Conservation (phyloP, 106 monocot species). For the Vanilla planifolia region DNA sequence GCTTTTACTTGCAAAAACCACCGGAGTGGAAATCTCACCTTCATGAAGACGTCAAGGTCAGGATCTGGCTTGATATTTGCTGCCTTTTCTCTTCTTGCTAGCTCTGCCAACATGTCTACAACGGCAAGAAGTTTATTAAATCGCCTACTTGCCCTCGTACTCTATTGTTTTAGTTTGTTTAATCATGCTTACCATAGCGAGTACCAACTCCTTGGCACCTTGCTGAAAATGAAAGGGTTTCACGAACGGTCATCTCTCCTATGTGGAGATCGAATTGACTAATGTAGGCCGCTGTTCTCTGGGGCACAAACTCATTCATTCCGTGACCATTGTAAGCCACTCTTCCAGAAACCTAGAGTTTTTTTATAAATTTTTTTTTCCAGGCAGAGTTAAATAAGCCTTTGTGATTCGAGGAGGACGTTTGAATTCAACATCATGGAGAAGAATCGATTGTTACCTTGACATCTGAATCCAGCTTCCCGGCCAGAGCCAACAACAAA, state of each 20-base stretch:
- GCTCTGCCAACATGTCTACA: slow-evolving; percentile 46
- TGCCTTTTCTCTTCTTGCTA: slow-evolving; percentile 46
- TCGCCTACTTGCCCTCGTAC: neutral
- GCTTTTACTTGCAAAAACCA: neutral
- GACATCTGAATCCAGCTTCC: slow-evolving; percentile 36
- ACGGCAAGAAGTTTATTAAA: neutral
- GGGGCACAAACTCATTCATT: slow-evolving; percentile 49
- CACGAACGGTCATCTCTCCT: slow-evolving; percentile 44
- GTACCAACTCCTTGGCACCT: slow-evolving; percentile 38
- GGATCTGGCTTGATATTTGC: slow-evolving; percentile 50
- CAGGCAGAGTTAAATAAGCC: neutral
- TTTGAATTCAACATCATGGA: too few species aligned
- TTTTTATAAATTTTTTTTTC: neutral
- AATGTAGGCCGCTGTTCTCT: slow-evolving; percentile 46
- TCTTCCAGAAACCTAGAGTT: slow-evolving; percentile 37
- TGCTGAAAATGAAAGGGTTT: slow-evolving; percentile 46
- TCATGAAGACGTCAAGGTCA: slow-evolving; percentile 51
- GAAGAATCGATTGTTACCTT: slow-evolving; percentile 21
- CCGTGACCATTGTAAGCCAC: slow-evolving; percentile 51
- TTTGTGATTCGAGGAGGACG: neutral
- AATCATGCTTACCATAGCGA: slow-evolving; percentile 31
- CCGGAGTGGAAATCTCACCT: slow-evolving; percentile 20
- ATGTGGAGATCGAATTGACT: slow-evolving; percentile 49
- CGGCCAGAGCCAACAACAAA: slow-evolving; percentile 53
- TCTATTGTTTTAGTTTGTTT: neutral